A percentile compares a stretch with the other conserved stretches of the same genome.
Evolutionary conservation across 805 yeast genomes (phyloP).

Genomic region (Wickerhamomyces bovis): DNA sequence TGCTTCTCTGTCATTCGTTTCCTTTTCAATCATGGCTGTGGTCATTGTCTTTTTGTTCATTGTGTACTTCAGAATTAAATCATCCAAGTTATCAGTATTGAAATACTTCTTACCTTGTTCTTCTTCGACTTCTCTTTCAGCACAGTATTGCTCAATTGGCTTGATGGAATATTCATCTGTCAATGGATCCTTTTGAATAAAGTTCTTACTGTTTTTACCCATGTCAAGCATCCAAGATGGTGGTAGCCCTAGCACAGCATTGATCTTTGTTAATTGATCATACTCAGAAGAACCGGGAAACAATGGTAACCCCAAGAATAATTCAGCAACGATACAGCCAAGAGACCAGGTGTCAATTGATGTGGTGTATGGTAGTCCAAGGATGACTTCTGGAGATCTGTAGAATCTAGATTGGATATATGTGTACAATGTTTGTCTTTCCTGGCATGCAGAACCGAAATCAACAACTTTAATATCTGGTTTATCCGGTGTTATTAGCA

Average conservation of each 20-base stretch:
- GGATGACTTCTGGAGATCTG: constrained; percentile 88
- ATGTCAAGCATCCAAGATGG: constrained; percentile 96
- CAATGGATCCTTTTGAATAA: constrained; percentile 30
- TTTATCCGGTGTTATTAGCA: constrained; percentile 65
- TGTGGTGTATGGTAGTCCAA: constrained; percentile 88
- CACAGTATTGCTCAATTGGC: constrained; percentile 41
- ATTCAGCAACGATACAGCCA: constrained; percentile 88
- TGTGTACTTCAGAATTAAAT: constrained; percentile 72
- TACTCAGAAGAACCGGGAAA: constrained; percentile 95
- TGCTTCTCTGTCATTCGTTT: constrained; percentile 63
- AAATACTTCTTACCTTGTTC: constrained; percentile 84
- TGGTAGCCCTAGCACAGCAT: constrained; percentile 78
- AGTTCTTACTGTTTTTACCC: constrained; percentile 78
- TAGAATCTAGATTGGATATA: constrained; percentile 91
- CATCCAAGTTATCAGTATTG: constrained; percentile 55
- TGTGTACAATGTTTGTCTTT: constrained; percentile 81
- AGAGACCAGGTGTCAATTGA: constrained; percentile 97
- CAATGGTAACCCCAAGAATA: constrained; percentile 85
- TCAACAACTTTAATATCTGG: constrained; percentile 83
- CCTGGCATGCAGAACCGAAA: constrained; percentile 94
- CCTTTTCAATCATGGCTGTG: constrained; percentile 49
- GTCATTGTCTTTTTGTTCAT: constrained; percentile 53
- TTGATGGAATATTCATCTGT: constrained; percentile 18
- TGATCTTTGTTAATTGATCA: constrained; percentile 79
- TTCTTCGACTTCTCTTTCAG: constrained; percentile 53